Conservation (phyloP, 306 rosid species). For the Acacia acuminata region DNA sequence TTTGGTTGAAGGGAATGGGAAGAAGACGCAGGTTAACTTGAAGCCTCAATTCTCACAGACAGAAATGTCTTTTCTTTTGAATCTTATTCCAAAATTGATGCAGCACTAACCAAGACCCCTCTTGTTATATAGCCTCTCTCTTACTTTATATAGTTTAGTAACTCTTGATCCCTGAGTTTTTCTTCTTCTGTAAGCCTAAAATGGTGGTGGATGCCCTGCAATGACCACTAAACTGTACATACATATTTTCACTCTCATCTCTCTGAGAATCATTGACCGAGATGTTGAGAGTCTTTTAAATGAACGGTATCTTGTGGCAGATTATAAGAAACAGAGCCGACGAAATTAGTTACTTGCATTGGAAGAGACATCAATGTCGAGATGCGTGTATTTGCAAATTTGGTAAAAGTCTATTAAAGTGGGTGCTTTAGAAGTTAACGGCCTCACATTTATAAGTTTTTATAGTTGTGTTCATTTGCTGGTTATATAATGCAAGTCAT, state of each 20-base stretch:
- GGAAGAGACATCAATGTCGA: neutral
- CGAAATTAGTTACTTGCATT: neutral
- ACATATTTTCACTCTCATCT: neutral
- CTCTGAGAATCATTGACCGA: neutral
- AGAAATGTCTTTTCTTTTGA: conserved; percentile 80
- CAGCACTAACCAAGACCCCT: conserved; percentile 26
- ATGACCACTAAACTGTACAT: neutral
- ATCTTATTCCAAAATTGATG: conserved; percentile 80
- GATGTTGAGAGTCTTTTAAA: neutral
- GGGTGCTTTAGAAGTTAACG: neutral
- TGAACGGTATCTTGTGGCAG: neutral
- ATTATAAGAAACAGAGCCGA: neutral
- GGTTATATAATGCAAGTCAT: neutral
- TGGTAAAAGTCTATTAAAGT: neutral
- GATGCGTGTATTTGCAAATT: neutral
- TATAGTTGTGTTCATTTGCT: neutral
- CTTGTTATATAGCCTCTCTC: neutral
- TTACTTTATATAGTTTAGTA: neutral
- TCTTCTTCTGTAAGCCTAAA: neutral
- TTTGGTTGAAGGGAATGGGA: conserved; percentile 40
- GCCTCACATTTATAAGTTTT: too few species aligned
- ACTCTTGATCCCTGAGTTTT: neutral
- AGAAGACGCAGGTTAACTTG: conserved; percentile 37
- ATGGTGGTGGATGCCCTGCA: neutral
- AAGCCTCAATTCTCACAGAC: conserved; percentile 75